Evolutionary conservation across 257 asterid genomes (phyloP).

Genomic region (Craterostigma plantagineum): DNA sequence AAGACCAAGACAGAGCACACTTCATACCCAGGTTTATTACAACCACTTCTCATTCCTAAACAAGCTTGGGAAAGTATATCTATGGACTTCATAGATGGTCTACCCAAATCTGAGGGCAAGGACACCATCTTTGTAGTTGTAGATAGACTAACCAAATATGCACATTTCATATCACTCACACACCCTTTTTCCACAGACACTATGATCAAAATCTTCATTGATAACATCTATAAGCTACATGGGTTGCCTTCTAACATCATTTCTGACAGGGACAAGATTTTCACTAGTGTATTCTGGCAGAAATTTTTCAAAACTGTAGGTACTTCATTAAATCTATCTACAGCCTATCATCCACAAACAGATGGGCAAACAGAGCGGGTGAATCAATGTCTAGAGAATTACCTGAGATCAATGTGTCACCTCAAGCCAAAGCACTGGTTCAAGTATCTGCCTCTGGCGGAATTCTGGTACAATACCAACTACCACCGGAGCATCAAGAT

Average conservation of each 20-base stretch:
- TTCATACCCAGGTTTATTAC: not conserved
- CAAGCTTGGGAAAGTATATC: not conserved
- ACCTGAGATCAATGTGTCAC: too few relatives aligned
- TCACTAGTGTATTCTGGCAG: too few relatives aligned
- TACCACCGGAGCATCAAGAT: too few relatives aligned
- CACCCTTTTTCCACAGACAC: not conserved
- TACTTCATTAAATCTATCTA: too few relatives aligned
- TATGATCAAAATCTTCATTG: not conserved
- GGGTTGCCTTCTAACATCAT: too few relatives aligned
- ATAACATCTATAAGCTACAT: not conserved
- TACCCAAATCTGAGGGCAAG: not conserved
- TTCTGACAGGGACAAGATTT: too few relatives aligned
- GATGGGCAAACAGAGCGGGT: too few relatives aligned
- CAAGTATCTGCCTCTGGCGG: not conserved
- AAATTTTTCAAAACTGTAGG: too few relatives aligned
- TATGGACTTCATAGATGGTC: not conserved
- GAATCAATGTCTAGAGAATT: too few relatives aligned
- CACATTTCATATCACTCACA: not conserved
- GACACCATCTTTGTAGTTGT: not conserved
- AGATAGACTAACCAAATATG: conserved; percentile 2
- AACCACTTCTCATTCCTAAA: not conserved
- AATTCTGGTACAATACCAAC: not conserved
- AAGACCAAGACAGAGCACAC: not conserved
- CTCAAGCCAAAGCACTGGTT: too few relatives aligned
- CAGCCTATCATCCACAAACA: too few relatives aligned